Evolutionary conservation across 805 yeast species (phyloP), one percentile per base, ranked within the genome.

Genomic region (Hanseniaspora lindneri): DNA sequence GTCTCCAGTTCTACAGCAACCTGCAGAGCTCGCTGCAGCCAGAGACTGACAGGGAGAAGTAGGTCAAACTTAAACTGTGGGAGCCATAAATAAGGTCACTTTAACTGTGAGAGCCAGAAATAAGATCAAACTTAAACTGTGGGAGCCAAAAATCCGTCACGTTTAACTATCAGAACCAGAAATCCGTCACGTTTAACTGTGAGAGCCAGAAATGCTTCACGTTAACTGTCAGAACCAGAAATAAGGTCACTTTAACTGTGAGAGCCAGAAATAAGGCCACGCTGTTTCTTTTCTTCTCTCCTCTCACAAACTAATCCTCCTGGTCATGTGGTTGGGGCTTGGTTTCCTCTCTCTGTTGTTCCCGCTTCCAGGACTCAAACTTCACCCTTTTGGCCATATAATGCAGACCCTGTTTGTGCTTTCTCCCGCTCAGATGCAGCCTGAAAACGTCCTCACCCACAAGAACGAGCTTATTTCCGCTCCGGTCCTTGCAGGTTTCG

Each of bases 361-460:
- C 48, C 24, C 33, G 30, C 41, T 59, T 57, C 65, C 68, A 67
- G 53, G 71, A 72, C 53, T 76, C 79, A 55, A 75, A 76, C 41
- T 73, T 75, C 32, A 73, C 64, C 59, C 74, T 77, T 40, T 72
- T 67, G 41, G 70, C 70, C 0, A 73, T 72, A 47, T 74, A 65
- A 14, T 67, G 66, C 16, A 72, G 41, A 48, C 70, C 73, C n/a
- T 71, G 66, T 53, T 70, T 74, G 58, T 88, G 98, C 50, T 83
- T 71, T 52, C 79, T 70, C 51, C 95, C 79, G 17, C 66, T 64
- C 41, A 77, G 51, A 62, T 89, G 98, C 4, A 74, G 70, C 5
- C 74, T 61, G 80, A 84, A 85, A 44, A 73, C 80, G 1, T 75
- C 74, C 43, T 74, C 77, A 0, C 96, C 96, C 7, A 92, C 77